These are phyloP conservation scores for Fusarium camptoceras DNA, from an alignment of 2,329 filamentous ascomycete species.

Conservation along the genomic window DNA sequence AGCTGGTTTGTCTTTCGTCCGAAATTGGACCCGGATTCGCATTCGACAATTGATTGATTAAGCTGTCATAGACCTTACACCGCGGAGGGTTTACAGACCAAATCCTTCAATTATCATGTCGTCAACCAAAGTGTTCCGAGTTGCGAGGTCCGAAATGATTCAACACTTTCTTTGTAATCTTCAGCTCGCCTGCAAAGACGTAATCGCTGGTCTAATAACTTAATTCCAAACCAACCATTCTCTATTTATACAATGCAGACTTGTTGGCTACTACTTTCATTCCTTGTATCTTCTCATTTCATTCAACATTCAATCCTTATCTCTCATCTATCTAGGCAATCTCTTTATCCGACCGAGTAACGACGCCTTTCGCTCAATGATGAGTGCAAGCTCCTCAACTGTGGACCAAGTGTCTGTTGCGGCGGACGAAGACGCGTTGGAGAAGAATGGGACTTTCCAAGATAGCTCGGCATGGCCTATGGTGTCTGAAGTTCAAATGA, in stretches of 20 bases:
- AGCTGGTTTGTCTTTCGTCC: neutral
- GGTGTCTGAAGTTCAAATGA: neutral
- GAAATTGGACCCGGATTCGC: neutral
- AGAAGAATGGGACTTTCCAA: neutral
- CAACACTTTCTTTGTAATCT: neutral
- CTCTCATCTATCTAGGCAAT: neutral
- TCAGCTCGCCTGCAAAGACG: neutral
- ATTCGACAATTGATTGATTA: neutral
- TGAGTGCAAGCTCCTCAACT: neutral
- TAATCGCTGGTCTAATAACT: neutral
- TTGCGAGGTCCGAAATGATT: neutral
- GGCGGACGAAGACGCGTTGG: neutral
- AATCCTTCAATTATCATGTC: neutral
- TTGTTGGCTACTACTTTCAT: fast-evolving
- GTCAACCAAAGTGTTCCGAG: fast-evolving
- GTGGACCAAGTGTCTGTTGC: neutral
- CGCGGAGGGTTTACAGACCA: neutral
- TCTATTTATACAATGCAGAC: neutral
- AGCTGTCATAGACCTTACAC: neutral
- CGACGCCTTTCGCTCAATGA: neutral
- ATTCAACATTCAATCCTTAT: neutral
- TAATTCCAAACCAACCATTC: neutral
- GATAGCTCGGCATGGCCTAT: neutral
- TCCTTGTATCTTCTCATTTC: neutral
- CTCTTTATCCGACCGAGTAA: no score